Conservation (phyloP, 306 rosid species). For the Arachis stenosperma region DNA sequence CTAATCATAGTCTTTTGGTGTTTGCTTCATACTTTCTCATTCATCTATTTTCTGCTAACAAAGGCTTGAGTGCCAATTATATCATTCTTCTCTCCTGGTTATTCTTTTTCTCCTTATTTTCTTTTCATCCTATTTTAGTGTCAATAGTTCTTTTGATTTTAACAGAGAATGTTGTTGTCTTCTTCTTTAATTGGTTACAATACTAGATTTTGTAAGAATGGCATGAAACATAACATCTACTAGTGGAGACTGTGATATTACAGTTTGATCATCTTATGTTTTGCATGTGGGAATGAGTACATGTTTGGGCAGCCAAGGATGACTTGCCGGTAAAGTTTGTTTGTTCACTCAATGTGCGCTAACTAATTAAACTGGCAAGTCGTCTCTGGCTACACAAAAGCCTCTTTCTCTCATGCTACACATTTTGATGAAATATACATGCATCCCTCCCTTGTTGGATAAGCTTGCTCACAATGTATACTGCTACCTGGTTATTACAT, state of each 20-base stretch:
- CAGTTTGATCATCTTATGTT: neutral
- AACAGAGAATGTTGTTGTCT: neutral
- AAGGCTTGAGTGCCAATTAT: neutral
- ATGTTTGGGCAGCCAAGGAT: slow-evolving; percentile 11
- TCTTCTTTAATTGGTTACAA: neutral
- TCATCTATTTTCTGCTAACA: slow-evolving; percentile 4
- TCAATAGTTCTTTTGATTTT: neutral
- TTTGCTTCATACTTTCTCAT: neutral
- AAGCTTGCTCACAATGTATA: neutral
- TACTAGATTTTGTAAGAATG: neutral
- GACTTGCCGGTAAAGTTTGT: neutral
- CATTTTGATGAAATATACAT: slow-evolving; percentile 40
- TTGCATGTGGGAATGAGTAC: slow-evolving; percentile 8
- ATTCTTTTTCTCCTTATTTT: neutral
- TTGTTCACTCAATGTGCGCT: neutral
- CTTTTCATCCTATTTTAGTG: neutral
- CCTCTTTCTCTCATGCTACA: slow-evolving; percentile 68
- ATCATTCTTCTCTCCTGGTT: neutral
- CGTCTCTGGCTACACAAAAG: slow-evolving; percentile 63
- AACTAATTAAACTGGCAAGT: slow-evolving; percentile 55
- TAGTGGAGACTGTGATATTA: neutral
- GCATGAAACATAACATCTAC: neutral
- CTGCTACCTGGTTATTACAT: no score
- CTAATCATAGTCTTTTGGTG: neutral
- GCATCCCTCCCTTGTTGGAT: neutral